These are phyloP conservation scores for Rhodotorula sp. DNA, from an alignment of 1,284 basidiomycete species.

Conservation along the genomic window DNA sequence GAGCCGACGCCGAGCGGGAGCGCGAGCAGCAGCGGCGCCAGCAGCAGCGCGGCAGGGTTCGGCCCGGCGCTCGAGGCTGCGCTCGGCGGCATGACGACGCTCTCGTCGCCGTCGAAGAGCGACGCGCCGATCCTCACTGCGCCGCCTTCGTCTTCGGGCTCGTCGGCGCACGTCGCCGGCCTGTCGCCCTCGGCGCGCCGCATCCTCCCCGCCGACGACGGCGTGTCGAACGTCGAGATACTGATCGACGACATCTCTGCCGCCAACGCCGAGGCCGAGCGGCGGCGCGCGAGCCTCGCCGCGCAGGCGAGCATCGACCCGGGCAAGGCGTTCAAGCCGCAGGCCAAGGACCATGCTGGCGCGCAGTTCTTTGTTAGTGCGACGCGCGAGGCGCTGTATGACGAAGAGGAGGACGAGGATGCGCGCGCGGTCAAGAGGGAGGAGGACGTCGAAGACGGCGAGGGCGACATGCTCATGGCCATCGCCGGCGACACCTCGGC, in stretches of 20 bases:
- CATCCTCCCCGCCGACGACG: not conserved
- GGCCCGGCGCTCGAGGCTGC: not conserved
- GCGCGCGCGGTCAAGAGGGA: not conserved
- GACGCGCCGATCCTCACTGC: not conserved
- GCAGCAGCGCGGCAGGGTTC: not conserved
- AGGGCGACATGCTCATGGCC: not conserved
- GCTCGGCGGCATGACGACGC: not conserved
- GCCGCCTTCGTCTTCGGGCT: not conserved
- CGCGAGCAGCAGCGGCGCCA: not conserved
- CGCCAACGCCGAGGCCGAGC: slow-evolving; percentile 11
- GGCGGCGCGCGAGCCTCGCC: slow-evolving; percentile 5
- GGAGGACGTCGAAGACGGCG: not conserved
- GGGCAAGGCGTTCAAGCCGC: slow-evolving; percentile 18
- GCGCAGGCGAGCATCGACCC: slow-evolving; percentile 12
- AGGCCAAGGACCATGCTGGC: not conserved
- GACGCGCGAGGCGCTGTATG: not conserved
- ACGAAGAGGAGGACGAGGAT: slow-evolving; percentile 2
- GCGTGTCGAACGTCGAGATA: no score
- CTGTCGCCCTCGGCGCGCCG: not conserved
- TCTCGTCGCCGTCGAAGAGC: not conserved
- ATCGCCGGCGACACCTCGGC: not conserved
- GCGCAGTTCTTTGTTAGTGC: slow-evolving; percentile 14
- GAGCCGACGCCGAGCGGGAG: not conserved
- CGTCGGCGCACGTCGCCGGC: not conserved
- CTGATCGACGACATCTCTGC: not conserved